Percentiles rank a stretch among this genome's conserved stretches.
phyloP scores from a whole-genome alignment of 2,329 filamentous ascomycete genomes.

The Trichoderma sp. region DNA sequence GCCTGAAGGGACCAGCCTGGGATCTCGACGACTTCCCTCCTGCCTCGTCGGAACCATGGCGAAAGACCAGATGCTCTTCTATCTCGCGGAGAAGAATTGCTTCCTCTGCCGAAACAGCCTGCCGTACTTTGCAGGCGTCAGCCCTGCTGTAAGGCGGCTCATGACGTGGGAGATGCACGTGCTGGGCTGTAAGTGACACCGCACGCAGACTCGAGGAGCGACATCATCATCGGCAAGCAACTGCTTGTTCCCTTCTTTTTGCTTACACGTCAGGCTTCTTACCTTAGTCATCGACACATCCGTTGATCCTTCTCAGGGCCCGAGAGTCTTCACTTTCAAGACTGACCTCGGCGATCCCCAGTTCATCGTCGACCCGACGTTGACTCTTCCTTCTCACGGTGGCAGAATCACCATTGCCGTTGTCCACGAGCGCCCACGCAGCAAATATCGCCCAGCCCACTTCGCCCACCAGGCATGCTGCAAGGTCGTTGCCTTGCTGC shows the following conservation, averaged over 20 bases:
- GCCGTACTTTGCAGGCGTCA: neutral
- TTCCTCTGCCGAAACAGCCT: neutral
- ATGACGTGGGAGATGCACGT: constrained; percentile 1
- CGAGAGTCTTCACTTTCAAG: neutral
- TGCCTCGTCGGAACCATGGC: neutral
- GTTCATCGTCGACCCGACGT: neutral
- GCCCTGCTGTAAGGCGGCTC: too few species aligned
- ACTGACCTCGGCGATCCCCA: neutral
- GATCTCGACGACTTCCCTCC: too few species aligned
- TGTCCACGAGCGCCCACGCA: neutral
- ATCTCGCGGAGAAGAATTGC: neutral
- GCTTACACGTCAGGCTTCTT: neutral
- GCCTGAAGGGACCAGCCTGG: too few species aligned
- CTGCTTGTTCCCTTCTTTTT: neutral
- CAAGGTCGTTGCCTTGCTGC: neutral
- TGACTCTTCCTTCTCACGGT: neutral
- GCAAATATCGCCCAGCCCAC: neutral
- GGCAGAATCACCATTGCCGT: neutral
- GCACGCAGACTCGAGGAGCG: neutral
- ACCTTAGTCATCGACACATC: neutral
- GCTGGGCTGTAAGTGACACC: neutral
- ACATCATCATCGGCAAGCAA: too few species aligned
- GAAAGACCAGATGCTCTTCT: neutral
- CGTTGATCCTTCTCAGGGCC: neutral
- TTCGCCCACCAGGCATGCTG: neutral